These are phyloP conservation scores for Tolypocladium capitatum DNA, from an alignment of 2,329 filamentous ascomycete species.

Conservation along the genomic window DNA sequence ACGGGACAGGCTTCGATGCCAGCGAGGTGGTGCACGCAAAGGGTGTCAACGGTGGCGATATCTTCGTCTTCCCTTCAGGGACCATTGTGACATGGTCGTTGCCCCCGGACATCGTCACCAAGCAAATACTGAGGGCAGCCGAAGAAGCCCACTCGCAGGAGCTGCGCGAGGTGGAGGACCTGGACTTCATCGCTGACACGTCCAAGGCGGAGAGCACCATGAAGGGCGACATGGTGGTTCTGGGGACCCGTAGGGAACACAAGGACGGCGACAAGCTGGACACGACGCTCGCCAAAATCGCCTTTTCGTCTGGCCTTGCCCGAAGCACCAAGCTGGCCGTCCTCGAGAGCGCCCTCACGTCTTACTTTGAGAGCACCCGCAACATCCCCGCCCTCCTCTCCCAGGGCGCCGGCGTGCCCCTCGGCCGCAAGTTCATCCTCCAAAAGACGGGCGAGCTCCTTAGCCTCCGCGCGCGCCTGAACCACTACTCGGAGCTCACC, in stretches of 20 bases:
- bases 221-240: constrained; percentile 74
- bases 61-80: constrained; percentile 92
- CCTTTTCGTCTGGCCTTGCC: constrained; percentile 88
- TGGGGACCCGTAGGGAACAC: constrained; percentile 58
- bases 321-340: constrained; percentile 89
- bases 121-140: constrained; percentile 62
- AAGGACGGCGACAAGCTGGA: constrained; percentile 33
- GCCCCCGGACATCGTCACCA: constrained; percentile 61
- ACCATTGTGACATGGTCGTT: constrained; percentile 89
- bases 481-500: constrained; percentile 92
- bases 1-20: constrained; percentile 45
- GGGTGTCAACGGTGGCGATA: constrained; percentile 57
- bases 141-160: constrained; percentile 56
- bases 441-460: constrained; percentile 89
- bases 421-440: constrained; percentile 62
- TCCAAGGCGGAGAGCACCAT: constrained; percentile 62
- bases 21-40: constrained; percentile 51
- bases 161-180: constrained; percentile 70
- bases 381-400: constrained; percentile 69
- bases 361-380: constrained; percentile 79
- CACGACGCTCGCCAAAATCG: constrained; percentile 78
- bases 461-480: constrained; percentile 78
- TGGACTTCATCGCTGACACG: constrained; percentile 73
- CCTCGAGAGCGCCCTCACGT: constrained; percentile 66
- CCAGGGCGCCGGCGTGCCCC: constrained; percentile 33